Evolutionary conservation across 2,329 filamentous ascomycete genomes (phyloP).

Genomic region (Botrytis medusae): DNA sequence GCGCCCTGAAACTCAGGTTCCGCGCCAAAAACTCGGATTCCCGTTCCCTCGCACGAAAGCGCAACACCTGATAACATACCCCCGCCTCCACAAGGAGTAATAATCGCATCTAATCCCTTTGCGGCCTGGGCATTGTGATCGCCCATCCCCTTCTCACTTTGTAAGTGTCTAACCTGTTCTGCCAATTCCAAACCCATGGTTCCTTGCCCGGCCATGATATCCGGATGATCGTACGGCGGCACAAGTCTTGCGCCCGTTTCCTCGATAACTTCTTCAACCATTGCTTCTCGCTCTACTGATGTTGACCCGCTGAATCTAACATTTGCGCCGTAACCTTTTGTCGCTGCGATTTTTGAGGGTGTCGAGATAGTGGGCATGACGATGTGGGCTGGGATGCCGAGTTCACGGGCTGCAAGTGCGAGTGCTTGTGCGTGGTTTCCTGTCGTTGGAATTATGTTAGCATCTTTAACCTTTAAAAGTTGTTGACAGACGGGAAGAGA

Average conservation of each 20-base stretch:
- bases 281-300: slow-evolving; percentile 75
- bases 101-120: slow-evolving; percentile 62
- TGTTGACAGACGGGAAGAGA: background rate
- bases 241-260: slow-evolving; percentile 76
- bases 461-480: background rate
- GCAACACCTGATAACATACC: slow-evolving; percentile 85
- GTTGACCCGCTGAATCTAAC: slow-evolving; percentile 84
- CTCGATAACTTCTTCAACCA: slow-evolving; percentile 65
- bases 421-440: slow-evolving; percentile 96
- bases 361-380: slow-evolving; percentile 89
- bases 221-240: slow-evolving; percentile 88
- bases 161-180: slow-evolving; percentile 62
- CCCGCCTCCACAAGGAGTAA: slow-evolving; percentile 84
- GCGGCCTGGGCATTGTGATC: slow-evolving; percentile 16
- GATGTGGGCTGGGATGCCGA: slow-evolving; percentile 76
- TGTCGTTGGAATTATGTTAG: slow-evolving; percentile 39
- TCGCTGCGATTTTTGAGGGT: slow-evolving; percentile 84
- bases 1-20: slow-evolving; percentile 82
- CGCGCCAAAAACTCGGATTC: slow-evolving; percentile 77
- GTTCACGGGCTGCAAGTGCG: slow-evolving; percentile 74
- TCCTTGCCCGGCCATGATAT: slow-evolving; percentile 93
- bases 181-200: slow-evolving; percentile 82
- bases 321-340: slow-evolving; percentile 71
- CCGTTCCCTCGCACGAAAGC: slow-evolving; percentile 69
- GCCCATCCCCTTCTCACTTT: slow-evolving; percentile 39